Evolutionary conservation across 2,329 filamentous ascomycete species (phyloP).

Genomic region (Arachnomyces sp.): DNA sequence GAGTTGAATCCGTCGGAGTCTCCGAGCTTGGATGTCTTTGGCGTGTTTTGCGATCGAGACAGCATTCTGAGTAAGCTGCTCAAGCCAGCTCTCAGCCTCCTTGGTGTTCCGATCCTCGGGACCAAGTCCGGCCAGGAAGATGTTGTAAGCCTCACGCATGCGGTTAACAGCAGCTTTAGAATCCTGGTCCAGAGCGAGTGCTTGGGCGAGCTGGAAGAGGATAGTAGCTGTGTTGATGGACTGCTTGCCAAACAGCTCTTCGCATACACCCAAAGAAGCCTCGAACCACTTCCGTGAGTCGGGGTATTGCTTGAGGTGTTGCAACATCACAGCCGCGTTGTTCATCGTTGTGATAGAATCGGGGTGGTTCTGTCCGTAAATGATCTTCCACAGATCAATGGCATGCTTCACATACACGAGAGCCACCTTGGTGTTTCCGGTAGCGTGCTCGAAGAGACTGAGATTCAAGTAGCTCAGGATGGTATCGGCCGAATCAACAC

Average conservation of each 20-base stretch:
- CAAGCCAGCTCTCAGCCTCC: constrained; percentile 92
- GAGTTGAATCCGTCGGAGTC: constrained; percentile 64
- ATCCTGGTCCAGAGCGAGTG: constrained; percentile 90
- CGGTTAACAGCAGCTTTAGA: constrained; percentile 82
- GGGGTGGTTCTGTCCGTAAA: constrained; percentile 87
- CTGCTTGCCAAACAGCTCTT: constrained; percentile 78
- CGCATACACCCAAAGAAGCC: constrained; percentile 79
- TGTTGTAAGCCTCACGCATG: constrained; percentile 95
- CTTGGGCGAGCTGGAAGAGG: constrained; percentile 93
- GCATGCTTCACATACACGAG: constrained; percentile 86
- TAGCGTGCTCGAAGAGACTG: constrained; percentile 85
- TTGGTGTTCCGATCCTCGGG: constrained; percentile 94
- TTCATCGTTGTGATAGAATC: constrained; percentile 98
- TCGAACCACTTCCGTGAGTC: constrained; percentile 97
- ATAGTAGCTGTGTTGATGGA: constrained; percentile 92
- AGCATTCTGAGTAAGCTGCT: constrained; percentile 91
- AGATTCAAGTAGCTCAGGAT: constrained; percentile 94
- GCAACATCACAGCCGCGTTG: constrained; percentile 97
- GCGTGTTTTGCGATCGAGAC: constrained; percentile 90
- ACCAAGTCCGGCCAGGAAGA: constrained; percentile 82
- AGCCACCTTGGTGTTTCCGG: constrained; percentile 82
- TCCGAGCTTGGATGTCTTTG: constrained; percentile 72
- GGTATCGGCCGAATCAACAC: constrained; percentile 88
- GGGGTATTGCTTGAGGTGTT: constrained; percentile 87
- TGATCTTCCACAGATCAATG: constrained; percentile 90